phyloP scores from a whole-genome alignment of 176 grass and related monocot species.

The Triticum aestivum region DNA sequence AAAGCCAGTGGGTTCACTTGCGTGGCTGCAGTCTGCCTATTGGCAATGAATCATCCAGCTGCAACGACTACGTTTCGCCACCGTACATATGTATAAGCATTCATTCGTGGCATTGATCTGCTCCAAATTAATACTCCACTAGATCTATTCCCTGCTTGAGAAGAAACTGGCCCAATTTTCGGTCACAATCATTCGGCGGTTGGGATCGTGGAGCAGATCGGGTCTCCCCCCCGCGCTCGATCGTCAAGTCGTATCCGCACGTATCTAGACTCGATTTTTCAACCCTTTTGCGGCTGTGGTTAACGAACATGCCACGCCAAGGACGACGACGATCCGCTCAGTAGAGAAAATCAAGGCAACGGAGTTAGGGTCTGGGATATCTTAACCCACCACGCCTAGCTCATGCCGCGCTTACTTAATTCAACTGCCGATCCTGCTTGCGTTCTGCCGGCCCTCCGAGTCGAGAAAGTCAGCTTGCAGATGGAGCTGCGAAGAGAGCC shows the following conservation, averaged over 20 bases:
- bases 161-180: neutral
- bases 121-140: constrained; percentile 21
- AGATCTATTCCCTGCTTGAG: constrained; percentile 17
- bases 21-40: neutral
- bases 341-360: neutral
- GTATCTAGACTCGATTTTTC: constrained; percentile 40
- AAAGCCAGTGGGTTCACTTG: neutral
- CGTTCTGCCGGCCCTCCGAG: neutral
- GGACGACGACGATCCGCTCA: constrained; percentile 15
- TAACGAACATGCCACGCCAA: constrained; percentile 27
- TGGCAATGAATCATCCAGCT: constrained; percentile 9
- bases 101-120: neutral
- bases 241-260: constrained; percentile 23
- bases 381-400: constrained; percentile 24
- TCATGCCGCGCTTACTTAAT: neutral
- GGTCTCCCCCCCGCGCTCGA: neutral
- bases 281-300: constrained; percentile 16
- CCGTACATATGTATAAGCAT: neutral
- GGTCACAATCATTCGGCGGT: constrained; percentile 28
- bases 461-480: constrained; percentile 15
- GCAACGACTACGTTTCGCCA: neutral
- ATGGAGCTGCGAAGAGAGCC: neutral
- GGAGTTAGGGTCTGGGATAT: neutral
- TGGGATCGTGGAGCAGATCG: constrained; percentile 35
- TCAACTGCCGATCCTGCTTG: neutral